Percentiles rank a stretch among this genome's conserved stretches.
Evolutionary conservation across 768 basidiomycete species (phyloP).

Genomic region (Leucosporidium creatinivorum): DNA sequence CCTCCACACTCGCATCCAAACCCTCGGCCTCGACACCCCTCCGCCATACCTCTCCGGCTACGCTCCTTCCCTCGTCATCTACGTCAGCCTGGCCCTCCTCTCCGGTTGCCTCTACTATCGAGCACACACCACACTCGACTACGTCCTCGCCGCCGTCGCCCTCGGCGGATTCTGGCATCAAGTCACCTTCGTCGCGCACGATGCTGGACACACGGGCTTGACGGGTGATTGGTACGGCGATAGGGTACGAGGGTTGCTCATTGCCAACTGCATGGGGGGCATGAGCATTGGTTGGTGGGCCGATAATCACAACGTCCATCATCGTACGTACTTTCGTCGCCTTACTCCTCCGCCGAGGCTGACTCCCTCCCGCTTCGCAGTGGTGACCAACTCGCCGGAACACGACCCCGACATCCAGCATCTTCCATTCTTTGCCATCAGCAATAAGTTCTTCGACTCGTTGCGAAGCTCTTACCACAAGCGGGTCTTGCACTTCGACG

Average conservation of each 20-base stretch:
- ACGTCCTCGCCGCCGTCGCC: slow-evolving; percentile 64
- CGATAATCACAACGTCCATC: slow-evolving; percentile 87
- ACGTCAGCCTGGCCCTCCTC: slow-evolving; percentile 55
- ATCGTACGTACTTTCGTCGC: slow-evolving; percentile 42
- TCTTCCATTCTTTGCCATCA: slow-evolving; percentile 90
- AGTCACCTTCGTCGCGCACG: slow-evolving; percentile 83
- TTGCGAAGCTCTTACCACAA: slow-evolving; percentile 94
- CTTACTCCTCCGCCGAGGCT: slow-evolving; percentile 46
- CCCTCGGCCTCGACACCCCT: slow-evolving; percentile 70
- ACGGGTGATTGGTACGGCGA: slow-evolving; percentile 80
- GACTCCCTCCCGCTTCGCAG: slow-evolving; percentile 44
- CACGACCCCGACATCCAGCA: slow-evolving; percentile 62
- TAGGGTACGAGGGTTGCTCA: slow-evolving; percentile 64
- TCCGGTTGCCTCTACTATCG: slow-evolving; percentile 57
- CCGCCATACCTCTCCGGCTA: slow-evolving; percentile 80
- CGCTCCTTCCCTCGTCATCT: slow-evolving; percentile 78
- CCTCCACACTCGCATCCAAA: slow-evolving; percentile 64
- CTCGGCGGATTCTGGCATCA: slow-evolving; percentile 94
- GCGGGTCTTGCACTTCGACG: slow-evolving; percentile 71
- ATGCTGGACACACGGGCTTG: slow-evolving; percentile 89
- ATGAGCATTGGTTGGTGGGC: slow-evolving; percentile 98
- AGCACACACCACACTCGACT: slow-evolving; percentile 35
- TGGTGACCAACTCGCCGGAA: slow-evolving; percentile 94
- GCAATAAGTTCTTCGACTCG: slow-evolving; percentile 72
- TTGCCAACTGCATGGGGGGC: slow-evolving; percentile 85